Evolutionary conservation across 1,284 basidiomycete genomes (phyloP).

Genomic region (Boletus chippewaensis): DNA sequence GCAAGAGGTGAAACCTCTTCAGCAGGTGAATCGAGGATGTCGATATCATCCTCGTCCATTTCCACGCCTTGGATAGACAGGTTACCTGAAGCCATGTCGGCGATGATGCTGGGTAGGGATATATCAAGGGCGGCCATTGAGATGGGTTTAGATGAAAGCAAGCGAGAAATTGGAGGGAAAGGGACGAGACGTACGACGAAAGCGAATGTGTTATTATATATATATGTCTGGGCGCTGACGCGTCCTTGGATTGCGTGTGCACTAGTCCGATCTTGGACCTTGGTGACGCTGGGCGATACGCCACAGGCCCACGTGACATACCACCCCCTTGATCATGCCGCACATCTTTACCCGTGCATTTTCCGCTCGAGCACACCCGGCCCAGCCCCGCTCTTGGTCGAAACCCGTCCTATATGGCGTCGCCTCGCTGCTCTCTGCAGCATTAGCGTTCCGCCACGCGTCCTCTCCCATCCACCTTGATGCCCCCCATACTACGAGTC

Average conservation of each 20-base stretch:
- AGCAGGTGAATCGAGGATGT: slow-evolving; percentile 30
- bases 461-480: slow-evolving; percentile 36
- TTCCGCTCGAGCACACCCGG: not conserved
- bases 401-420: slow-evolving; percentile 31
- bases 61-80: slow-evolving; percentile 26
- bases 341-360: slow-evolving; percentile 1
- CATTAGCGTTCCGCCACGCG: slow-evolving; percentile 23
- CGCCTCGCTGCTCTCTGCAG: slow-evolving; percentile 32
- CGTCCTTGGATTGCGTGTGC: slow-evolving; percentile 23
- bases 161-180: slow-evolving; percentile 12
- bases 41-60: slow-evolving; percentile 33
- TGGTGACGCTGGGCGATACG: not conserved
- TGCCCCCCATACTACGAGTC: slow-evolving; percentile 19
- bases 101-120: slow-evolving; percentile 23
- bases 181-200: slow-evolving; percentile 27
- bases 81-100: slow-evolving; percentile 25
- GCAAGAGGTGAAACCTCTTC: slow-evolving; percentile 20
- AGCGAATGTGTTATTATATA: slow-evolving; percentile 16
- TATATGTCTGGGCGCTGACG: slow-evolving; percentile 22
- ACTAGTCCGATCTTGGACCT: not conserved
- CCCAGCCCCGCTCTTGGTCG: slow-evolving; percentile 7
- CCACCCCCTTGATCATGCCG: slow-evolving; percentile 15
- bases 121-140: slow-evolving; percentile 24
- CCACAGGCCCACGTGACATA: slow-evolving; percentile 17
- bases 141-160: slow-evolving; percentile 20